Evolutionary conservation across 225 moss, liverwort and hornwort genomes (phyloP), one percentile per base, ranked within the genome.

Genomic region (Thuidium tamariscinum): DNA sequence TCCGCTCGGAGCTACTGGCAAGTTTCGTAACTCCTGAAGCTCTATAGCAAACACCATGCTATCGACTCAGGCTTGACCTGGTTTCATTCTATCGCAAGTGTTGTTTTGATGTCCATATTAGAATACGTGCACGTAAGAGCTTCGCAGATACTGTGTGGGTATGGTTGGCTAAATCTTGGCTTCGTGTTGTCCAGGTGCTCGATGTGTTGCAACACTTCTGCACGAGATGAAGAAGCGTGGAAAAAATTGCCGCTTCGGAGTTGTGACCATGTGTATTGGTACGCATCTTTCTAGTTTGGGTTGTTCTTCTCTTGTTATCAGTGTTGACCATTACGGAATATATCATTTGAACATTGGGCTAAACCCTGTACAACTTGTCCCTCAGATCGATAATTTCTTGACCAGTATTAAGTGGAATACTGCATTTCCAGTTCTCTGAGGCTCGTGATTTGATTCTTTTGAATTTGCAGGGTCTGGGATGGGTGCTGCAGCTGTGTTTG

Each of bases 141-240:
- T 54, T 76, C 76, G 77, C 57, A 37, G 39, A 56, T 39, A 57
- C 39, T 77, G 57, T 77, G 39, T 5, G 18, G 77, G 56, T 57
- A 17, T 77, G 56, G 17, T 77, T 55, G 18, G 39, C 57, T 77
- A 27, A 57, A 10, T 27, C 39, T 57, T 77, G 39, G 12, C 77
- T 39, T 77, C 56, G 36, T 77, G 39, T 29, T 57, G 20, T 86
- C 67, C 82, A 71, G 97, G 97, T 60, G 93, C 95, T 54, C 95
- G 95, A 77, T 95, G 96, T 51, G 90, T 92, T 13, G 95, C 95
- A 32, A 97, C 96, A 44, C 92, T 97, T 26, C 87, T 97, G 63
- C 95, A 97, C 74, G 94, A 96, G 88, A 95, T 97, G 96, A 96
- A 94, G 90, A 95, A 89, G 84, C 94, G 95, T 39, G 96, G 96